Conservation (phyloP, 78 protist genomes). For the Dictyostelium discoideum region DNA sequence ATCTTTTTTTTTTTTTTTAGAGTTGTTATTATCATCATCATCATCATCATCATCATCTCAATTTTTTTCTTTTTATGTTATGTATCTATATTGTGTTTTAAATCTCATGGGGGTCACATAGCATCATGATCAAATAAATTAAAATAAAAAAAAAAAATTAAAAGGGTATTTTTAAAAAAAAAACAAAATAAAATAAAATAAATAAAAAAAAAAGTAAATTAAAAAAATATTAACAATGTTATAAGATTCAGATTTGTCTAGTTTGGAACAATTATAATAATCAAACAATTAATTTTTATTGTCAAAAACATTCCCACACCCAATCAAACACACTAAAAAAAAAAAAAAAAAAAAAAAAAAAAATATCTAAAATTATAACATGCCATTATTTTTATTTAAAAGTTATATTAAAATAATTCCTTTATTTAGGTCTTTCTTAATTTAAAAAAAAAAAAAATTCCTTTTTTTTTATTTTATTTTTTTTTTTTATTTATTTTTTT, state of each 20-base stretch:
- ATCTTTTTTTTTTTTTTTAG: no score
- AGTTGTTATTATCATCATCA: no score
- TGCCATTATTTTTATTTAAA: background rate
- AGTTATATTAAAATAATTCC: background rate
- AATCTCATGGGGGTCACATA: background rate
- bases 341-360: no score
- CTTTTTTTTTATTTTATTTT: background rate
- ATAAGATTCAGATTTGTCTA: background rate
- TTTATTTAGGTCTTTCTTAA: background rate
- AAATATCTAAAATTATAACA: no score
- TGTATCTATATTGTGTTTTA: no score
- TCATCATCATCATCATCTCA: no score
- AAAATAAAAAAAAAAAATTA: no score
- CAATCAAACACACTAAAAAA: background rate
- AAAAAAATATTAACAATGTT: background rate
- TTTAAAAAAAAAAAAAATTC: background rate
- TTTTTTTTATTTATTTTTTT: background rate
- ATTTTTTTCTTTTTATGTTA: no score
- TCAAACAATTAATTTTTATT: background rate
- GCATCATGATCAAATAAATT: background rate
- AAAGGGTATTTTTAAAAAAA: no score
- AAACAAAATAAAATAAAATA: no score
- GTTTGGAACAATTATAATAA: background rate
- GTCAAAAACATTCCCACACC: background rate
- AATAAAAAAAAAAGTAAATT: no score